These are phyloP conservation scores for Leptographium flavum DNA, from an alignment of 2,329 filamentous ascomycete species.

Conservation along the genomic window DNA sequence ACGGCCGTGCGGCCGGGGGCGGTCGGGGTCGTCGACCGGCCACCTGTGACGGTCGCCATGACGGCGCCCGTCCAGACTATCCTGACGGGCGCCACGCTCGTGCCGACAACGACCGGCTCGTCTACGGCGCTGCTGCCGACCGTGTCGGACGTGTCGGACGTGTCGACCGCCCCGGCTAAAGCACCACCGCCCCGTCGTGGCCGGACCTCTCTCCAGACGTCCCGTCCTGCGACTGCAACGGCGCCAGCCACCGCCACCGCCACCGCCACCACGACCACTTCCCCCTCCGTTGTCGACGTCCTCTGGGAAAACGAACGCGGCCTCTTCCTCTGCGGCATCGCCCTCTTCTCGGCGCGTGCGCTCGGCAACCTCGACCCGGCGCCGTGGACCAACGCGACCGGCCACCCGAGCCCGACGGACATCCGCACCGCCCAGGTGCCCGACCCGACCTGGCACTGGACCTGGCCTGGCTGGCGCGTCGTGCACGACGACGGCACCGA, in stretches of 20 bases:
- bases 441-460: constrained; percentile 92
- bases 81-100: not conserved
- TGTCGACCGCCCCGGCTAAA: not conserved
- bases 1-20: not conserved
- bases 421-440: constrained; percentile 84
- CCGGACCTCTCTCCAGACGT: too few relatives aligned
- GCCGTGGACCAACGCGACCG: constrained; percentile 65
- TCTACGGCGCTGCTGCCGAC: not conserved
- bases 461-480: constrained; percentile 50
- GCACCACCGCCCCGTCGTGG: not conserved
- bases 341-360: constrained; percentile 77
- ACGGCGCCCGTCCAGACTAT: not conserved
- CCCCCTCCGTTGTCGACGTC: constrained; percentile 52
- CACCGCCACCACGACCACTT: too few relatives aligned
- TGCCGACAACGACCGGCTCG: not conserved
- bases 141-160: not conserved
- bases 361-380: constrained; percentile 75
- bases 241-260: not conserved
- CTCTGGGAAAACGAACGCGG: constrained; percentile 94
- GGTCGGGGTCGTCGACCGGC: not conserved
- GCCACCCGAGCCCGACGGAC: constrained; percentile 45
- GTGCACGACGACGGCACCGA: constrained; percentile 62
- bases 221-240: not conserved
- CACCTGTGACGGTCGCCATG: not conserved
- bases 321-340: constrained; percentile 73